phyloP scores from a whole-genome alignment of 2,329 filamentous ascomycete species.

The Aureobasidium vineae region DNA sequence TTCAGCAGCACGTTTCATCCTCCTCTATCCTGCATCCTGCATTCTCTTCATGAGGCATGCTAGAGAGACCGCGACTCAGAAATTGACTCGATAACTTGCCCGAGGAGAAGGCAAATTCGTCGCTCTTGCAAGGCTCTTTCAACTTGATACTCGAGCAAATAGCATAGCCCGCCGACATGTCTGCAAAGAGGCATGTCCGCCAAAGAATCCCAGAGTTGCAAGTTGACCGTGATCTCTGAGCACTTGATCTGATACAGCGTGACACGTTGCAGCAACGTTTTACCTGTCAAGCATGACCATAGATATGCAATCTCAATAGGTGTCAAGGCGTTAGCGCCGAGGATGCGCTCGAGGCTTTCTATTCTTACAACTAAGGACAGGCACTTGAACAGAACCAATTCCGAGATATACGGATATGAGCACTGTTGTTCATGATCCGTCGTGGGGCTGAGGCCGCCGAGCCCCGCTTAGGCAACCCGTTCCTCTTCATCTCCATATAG shows the following conservation, averaged over 20 bases:
- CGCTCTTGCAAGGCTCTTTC: too few species aligned
- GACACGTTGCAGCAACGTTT: too few species aligned
- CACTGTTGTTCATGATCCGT: background rate
- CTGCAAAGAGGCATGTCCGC: too few species aligned
- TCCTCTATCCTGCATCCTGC: background rate
- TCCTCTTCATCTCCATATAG: background rate
- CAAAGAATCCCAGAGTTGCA: too few species aligned
- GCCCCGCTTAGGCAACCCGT: background rate
- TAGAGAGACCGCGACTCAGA: background rate
- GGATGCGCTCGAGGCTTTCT: background rate
- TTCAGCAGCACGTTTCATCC: background rate
- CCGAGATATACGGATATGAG: background rate
- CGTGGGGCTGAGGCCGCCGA: background rate
- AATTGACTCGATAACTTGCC: too few species aligned
- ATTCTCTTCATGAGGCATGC: background rate
- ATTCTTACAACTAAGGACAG: background rate
- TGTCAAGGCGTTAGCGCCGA: background rate
- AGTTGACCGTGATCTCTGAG: too few species aligned
- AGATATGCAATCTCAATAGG: background rate
- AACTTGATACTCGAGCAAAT: too few species aligned
- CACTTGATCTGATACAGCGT: too few species aligned
- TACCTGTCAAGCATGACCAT: too few species aligned
- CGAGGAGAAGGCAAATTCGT: background rate
- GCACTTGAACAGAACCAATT: background rate
- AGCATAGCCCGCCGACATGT: too few species aligned